Conservation (phyloP, 2,329 filamentous ascomycete genomes). For the Epichloe gansuensis region DNA sequence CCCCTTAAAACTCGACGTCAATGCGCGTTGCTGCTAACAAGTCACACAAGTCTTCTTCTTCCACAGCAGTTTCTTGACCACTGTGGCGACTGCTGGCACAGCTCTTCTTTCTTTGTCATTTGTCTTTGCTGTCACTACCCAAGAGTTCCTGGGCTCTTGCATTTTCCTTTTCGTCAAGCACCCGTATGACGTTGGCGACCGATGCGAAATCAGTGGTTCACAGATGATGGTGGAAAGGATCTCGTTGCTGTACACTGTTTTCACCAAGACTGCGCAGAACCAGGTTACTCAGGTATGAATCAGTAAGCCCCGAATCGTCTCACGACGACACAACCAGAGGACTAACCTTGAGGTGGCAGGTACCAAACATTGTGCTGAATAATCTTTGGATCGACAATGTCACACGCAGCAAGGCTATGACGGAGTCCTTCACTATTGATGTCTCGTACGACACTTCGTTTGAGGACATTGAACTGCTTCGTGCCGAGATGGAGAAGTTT, state of each 20-base stretch:
- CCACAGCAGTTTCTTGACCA: conserved; percentile 72
- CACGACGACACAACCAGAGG: background rate
- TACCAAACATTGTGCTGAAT: conserved; percentile 88
- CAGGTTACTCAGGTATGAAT: conserved; percentile 49
- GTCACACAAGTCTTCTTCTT: conserved; percentile 59
- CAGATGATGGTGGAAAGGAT: conserved; percentile 83
- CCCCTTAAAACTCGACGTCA: background rate
- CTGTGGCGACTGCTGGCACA: conserved; percentile 79
- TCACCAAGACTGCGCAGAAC: conserved; percentile 69
- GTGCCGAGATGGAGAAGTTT: conserved; percentile 73
- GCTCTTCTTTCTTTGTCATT: conserved; percentile 92
- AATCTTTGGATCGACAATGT: conserved; percentile 92
- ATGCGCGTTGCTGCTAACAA: conserved; percentile 2
- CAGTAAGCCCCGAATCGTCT: background rate
- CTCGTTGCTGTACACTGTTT: conserved; percentile 84
- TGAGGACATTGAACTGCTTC: conserved; percentile 77
- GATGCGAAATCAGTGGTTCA: conserved; percentile 64
- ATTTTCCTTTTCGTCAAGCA: conserved; percentile 99
- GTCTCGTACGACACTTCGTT: conserved; percentile 80
- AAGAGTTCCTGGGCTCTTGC: conserved; percentile 94
- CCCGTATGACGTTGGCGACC: conserved; percentile 89
- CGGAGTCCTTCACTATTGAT: conserved; percentile 66
- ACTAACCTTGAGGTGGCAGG: conserved; percentile 35
- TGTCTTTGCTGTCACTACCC: conserved; percentile 80
- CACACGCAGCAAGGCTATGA: conserved; percentile 82